phyloP scores from a whole-genome alignment of 2,329 filamentous ascomycete species.

The Microsporum audouinii region DNA sequence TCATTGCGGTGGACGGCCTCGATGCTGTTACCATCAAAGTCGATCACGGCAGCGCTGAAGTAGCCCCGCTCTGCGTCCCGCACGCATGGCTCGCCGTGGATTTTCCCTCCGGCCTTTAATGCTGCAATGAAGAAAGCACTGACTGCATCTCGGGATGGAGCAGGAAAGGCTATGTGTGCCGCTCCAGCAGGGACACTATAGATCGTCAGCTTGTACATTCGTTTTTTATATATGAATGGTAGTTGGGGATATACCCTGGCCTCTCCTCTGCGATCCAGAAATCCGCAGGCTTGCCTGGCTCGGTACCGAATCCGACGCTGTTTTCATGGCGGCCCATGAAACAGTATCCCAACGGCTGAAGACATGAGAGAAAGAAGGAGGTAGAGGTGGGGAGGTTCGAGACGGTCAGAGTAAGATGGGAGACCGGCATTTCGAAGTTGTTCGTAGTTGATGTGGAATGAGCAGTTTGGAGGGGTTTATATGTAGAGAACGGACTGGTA shows the following conservation, averaged over 20 bases:
- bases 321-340: slow-evolving; percentile 54
- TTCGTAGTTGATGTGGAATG: neutral
- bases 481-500: neutral
- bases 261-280: slow-evolving; percentile 55
- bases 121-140: slow-evolving; percentile 61
- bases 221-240: neutral
- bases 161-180: slow-evolving; percentile 57
- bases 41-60: slow-evolving; percentile 55
- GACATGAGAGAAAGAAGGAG: slow-evolving; percentile 70
- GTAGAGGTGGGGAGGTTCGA: slow-evolving; percentile 66
- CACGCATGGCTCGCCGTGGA: slow-evolving; percentile 46
- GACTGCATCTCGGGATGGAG: slow-evolving; percentile 53
- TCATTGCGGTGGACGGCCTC: slow-evolving; percentile 53
- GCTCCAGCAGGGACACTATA: slow-evolving; percentile 41
- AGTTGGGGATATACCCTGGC: slow-evolving; percentile 36
- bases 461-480: neutral
- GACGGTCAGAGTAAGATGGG: slow-evolving; percentile 56
- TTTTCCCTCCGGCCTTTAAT: slow-evolving; percentile 51
- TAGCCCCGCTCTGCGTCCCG: slow-evolving; percentile 45
- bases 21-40: slow-evolving; percentile 75
- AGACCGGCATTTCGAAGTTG: slow-evolving; percentile 43
- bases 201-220: slow-evolving; percentile 11
- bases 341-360: slow-evolving; percentile 65
- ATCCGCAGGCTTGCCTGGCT: slow-evolving; percentile 43
- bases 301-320: slow-evolving; percentile 50